Percentiles rank a stretch among this genome's conserved stretches.
phyloP scores from a whole-genome alignment of 441 rosid species.

The Populus hybrid region DNA sequence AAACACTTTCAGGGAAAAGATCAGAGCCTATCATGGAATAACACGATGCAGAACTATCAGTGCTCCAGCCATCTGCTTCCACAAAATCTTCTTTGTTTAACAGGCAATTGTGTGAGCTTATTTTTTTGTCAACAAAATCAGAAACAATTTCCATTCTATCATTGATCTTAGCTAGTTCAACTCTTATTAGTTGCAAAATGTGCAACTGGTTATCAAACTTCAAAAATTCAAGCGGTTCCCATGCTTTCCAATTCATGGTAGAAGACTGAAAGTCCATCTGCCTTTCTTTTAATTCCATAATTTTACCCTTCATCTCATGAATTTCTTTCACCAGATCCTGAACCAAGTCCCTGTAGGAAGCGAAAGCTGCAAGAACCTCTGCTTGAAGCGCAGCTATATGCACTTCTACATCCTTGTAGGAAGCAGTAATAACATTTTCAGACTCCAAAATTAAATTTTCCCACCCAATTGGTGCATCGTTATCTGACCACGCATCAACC shows the following conservation, averaged over 20 bases:
- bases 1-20: constrained; percentile 38
- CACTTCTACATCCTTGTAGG: constrained; percentile 29
- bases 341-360: constrained; percentile 26
- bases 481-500: constrained; percentile 24
- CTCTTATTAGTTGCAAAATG: constrained; percentile 40
- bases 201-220: constrained; percentile 32
- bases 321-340: constrained; percentile 32
- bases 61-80: constrained; percentile 47
- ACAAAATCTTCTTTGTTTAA: constrained; percentile 37
- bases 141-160: constrained; percentile 32
- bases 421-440: constrained; percentile 29
- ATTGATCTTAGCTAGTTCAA: constrained; percentile 42
- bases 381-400: constrained; percentile 25
- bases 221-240: constrained; percentile 18
- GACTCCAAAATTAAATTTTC: constrained; percentile 30
- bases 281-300: constrained; percentile 32
- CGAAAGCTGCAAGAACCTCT: constrained; percentile 30
- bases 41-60: constrained; percentile 52
- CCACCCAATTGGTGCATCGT: constrained; percentile 31
- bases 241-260: constrained; percentile 9
- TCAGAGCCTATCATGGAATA: constrained; percentile 56
- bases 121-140: constrained; percentile 33
- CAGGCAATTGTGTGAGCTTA: constrained; percentile 20
- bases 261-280: constrained; percentile 14
- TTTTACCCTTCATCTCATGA: constrained; percentile 26